Evolutionary conservation across 2,329 filamentous ascomycete species (phyloP).

Genomic region (Calonectria montana): DNA sequence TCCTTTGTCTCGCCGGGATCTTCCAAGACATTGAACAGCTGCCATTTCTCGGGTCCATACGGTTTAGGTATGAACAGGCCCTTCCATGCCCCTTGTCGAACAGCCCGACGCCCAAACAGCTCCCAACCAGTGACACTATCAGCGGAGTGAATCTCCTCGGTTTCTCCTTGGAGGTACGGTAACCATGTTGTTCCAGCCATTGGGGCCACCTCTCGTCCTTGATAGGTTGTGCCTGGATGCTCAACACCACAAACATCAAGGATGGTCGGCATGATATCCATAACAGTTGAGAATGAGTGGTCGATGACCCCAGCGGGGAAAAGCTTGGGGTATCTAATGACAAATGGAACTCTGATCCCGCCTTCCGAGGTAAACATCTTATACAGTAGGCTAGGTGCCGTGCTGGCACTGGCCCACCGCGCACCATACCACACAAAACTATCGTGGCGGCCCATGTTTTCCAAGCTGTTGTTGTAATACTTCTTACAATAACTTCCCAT

Average conservation of each 20-base stretch:
- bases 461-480: conserved; percentile 1
- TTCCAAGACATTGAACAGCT: not conserved
- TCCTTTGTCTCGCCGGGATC: not conserved
- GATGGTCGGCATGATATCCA: not conserved
- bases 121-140: not conserved
- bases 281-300: not conserved
- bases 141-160: not conserved
- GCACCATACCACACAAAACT: not conserved
- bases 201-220: not conserved
- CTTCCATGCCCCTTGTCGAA: not conserved
- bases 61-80: not conserved
- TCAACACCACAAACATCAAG: not conserved
- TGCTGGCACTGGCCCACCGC: not conserved
- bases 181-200: not conserved
- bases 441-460: not conserved
- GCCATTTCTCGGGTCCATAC: not conserved
- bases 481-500: not conserved
- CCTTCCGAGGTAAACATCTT: conserved; percentile 5
- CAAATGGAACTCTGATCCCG: not conserved
- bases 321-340: not conserved
- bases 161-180: not conserved
- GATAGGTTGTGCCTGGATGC: not conserved
- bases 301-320: not conserved
- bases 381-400: not conserved
- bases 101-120: not conserved